phyloP scores from a whole-genome alignment of 495 filamentous ascomycete species.

The Penicillium ucsense region DNA sequence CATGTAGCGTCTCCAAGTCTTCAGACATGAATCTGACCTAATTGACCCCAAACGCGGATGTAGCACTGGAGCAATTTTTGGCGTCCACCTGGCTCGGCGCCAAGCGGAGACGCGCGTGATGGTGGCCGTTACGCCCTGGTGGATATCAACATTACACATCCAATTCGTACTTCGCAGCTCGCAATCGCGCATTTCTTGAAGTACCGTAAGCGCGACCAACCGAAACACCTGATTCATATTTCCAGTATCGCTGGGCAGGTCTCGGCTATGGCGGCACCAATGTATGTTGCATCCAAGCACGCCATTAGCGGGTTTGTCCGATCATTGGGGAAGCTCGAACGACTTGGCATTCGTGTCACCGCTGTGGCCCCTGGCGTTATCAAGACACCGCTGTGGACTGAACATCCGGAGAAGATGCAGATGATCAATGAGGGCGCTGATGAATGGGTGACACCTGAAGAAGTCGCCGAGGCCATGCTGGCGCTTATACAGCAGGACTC shows the following conservation, averaged over 20 bases:
- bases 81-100: constrained; percentile 45
- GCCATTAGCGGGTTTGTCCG: constrained; percentile 53
- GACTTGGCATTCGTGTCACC: constrained; percentile 50
- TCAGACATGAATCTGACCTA: neutral
- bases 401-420: constrained; percentile 55
- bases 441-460: constrained; percentile 53
- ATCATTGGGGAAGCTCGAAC: constrained; percentile 37
- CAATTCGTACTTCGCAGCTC: constrained; percentile 56
- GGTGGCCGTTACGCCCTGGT: constrained; percentile 44
- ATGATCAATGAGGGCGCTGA: constrained; percentile 42
- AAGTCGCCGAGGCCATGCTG: constrained; percentile 57
- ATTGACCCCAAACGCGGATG: neutral
- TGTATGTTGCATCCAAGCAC: constrained; percentile 56
- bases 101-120: constrained; percentile 38
- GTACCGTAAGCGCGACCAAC: constrained; percentile 20
- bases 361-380: constrained; percentile 59
- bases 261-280: constrained; percentile 35
- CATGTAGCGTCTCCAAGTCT: too few species aligned
- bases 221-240: constrained; percentile 49
- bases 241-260: constrained; percentile 55
- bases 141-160: constrained; percentile 62
- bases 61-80: constrained; percentile 57
- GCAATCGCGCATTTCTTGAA: constrained; percentile 49
- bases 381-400: constrained; percentile 60
- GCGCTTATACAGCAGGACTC: constrained; percentile 43